These are phyloP conservation scores for Fusarium nanum DNA, from an alignment of 2,329 filamentous ascomycete species.

Conservation along the genomic window DNA sequence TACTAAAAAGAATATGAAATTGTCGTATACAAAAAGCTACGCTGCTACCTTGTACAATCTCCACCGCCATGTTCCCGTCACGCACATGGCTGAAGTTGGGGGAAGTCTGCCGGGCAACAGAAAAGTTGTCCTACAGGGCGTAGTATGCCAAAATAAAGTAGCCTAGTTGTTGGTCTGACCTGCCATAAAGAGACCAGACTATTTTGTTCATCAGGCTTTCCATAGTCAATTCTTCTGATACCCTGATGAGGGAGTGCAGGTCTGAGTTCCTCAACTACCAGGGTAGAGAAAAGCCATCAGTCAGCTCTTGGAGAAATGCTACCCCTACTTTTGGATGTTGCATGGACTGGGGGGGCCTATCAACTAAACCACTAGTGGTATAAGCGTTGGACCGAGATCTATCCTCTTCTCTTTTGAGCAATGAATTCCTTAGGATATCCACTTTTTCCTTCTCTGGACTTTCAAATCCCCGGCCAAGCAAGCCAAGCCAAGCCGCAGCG, in stretches of 20 bases:
- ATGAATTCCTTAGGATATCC: slow-evolving; percentile 6
- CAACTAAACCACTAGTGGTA: neutral
- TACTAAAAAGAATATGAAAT: neutral
- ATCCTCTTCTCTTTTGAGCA: neutral
- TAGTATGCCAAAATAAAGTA: neutral
- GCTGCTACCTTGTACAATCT: neutral
- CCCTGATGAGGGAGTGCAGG: neutral
- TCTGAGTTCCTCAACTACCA: neutral
- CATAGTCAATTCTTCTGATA: neutral
- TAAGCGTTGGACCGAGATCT: slow-evolving; percentile 9
- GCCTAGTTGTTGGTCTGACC: neutral
- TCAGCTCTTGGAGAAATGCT: slow-evolving; percentile 8
- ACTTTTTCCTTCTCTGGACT: neutral
- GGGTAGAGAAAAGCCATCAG: slow-evolving; percentile 1
- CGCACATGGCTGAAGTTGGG: slow-evolving; percentile 16
- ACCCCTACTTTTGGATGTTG: slow-evolving; percentile 4
- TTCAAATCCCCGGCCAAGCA: neutral
- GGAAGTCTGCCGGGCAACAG: neutral
- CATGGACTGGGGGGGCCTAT: neutral
- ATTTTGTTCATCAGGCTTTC: neutral
- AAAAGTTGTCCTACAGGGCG: neutral
- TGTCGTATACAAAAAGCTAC: neutral
- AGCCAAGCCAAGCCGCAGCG: neutral
- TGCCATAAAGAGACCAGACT: neutral
- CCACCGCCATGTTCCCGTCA: slow-evolving; percentile 28